phyloP scores from a whole-genome alignment of 2,329 filamentous ascomycete genomes.

The Pseudonectria foliicola region DNA sequence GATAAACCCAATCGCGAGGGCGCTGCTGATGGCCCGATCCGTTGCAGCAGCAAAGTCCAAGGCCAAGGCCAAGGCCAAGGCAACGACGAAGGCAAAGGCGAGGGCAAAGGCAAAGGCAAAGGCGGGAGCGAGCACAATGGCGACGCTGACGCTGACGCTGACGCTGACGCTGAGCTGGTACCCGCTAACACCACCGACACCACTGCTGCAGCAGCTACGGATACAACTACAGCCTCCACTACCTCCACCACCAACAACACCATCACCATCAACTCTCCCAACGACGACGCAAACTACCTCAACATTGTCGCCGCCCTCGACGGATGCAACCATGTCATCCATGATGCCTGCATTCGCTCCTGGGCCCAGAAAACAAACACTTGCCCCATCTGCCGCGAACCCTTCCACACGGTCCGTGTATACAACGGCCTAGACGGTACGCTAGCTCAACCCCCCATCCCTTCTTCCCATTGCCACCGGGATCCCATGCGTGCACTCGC shows the following conservation, averaged over 20 bases:
- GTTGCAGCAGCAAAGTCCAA: too few relatives aligned
- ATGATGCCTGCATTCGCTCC: conserved; percentile 84
- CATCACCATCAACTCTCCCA: conserved; percentile 11
- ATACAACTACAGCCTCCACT: conserved; percentile 12
- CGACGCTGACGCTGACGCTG: conserved; percentile 13
- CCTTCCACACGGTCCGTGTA: conserved; percentile 85
- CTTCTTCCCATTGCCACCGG: conserved; percentile 5
- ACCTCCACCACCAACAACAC: conserved; percentile 17
- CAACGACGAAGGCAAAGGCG: neutral
- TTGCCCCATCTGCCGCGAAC: conserved; percentile 90
- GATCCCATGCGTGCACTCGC: conserved; percentile 10
- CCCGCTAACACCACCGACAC: conserved; percentile 12
- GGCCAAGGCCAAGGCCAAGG: too few relatives aligned
- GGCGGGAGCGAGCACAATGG: conserved; percentile 10
- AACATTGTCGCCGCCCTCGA: conserved; percentile 52
- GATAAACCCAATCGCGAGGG: conserved; percentile 10
- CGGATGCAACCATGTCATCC: conserved; percentile 84
- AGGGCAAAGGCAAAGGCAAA: conserved; percentile 1
- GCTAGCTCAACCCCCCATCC: conserved; percentile 24
- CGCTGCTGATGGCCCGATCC: too few relatives aligned
- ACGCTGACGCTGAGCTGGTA: conserved; percentile 16
- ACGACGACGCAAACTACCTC: conserved; percentile 28
- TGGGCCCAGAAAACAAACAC: conserved; percentile 98
- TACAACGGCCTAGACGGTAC: conserved; percentile 73
- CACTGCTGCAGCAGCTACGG: too few relatives aligned